phyloP scores from a whole-genome alignment of 495 filamentous ascomycete species.

The Lophium mytilinum region DNA sequence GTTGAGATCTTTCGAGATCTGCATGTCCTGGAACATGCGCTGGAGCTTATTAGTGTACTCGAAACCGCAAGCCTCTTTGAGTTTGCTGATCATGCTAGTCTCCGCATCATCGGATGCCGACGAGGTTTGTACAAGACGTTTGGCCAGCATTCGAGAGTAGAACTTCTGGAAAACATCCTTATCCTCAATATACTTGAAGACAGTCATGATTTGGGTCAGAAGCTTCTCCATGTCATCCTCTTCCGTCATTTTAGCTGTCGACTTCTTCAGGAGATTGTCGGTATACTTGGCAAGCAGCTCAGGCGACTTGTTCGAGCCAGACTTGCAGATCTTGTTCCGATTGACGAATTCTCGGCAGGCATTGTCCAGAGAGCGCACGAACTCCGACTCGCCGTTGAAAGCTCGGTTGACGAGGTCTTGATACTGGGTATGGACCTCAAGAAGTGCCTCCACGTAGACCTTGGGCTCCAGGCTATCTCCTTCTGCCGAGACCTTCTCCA shows the following conservation, averaged over 20 bases:
- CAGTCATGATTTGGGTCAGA: conserved; percentile 94
- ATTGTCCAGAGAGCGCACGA: conserved; percentile 92
- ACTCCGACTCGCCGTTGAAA: conserved; percentile 93
- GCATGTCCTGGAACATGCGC: conserved; percentile 99
- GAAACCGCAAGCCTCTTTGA: conserved; percentile 97
- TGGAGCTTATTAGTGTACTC: conserved; percentile 99
- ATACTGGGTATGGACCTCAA: conserved; percentile 91
- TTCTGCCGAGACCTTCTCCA: conserved; percentile 84
- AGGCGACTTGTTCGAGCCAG: conserved; percentile 83
- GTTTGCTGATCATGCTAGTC: conserved; percentile 98
- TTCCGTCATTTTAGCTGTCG: conserved; percentile 59
- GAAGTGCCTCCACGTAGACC: conserved; percentile 87
- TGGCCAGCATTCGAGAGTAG: conserved; percentile 93
- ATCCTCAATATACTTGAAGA: conserved; percentile 99
- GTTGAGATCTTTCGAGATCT: conserved; percentile 96
- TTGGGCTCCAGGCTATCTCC: conserved; percentile 92
- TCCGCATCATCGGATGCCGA: conserved; percentile 96
- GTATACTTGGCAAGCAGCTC: conserved; percentile 93
- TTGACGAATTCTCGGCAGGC: conserved; percentile 98
- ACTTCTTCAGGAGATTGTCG: conserved; percentile 90
- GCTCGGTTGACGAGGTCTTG: conserved; percentile 83
- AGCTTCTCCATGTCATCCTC: conserved; percentile 88
- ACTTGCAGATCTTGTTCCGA: conserved; percentile 88
- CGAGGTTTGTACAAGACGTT: conserved; percentile 86
- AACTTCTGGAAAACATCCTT: conserved; percentile 99